Evolutionary conservation across 1,284 basidiomycete genomes (phyloP).

Genomic region (Sparassis latifolia): DNA sequence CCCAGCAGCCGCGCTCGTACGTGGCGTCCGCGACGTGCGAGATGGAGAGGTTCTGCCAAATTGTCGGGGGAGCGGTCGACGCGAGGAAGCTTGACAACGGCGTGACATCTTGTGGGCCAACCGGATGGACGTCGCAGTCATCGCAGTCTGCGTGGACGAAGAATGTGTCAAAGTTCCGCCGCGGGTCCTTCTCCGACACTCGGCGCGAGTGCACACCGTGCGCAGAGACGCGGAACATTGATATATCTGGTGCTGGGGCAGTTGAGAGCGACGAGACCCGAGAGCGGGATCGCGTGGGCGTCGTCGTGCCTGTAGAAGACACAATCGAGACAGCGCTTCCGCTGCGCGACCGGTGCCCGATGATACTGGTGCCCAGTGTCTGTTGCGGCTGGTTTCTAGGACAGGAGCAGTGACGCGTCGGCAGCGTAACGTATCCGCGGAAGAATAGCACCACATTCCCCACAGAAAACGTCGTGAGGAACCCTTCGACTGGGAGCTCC

Average conservation of each 20-base stretch:
- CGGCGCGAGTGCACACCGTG: constrained; percentile 72
- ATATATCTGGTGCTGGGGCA: constrained; percentile 37
- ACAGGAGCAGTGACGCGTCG: constrained; percentile 61
- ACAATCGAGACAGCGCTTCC: constrained; percentile 45
- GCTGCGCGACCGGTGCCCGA: constrained; percentile 52
- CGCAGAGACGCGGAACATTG: constrained; percentile 67
- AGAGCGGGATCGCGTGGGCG: constrained; percentile 40
- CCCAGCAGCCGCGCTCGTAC: constrained; percentile 74
- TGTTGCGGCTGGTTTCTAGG: constrained; percentile 36
- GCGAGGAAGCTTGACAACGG: constrained; percentile 20
- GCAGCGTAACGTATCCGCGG: constrained; percentile 51
- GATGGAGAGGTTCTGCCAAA: constrained; percentile 52
- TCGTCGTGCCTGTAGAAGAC: constrained; percentile 36
- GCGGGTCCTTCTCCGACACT: constrained; percentile 58
- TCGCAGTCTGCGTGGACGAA: constrained; percentile 45
- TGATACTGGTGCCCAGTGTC: constrained; percentile 32
- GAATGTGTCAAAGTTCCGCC: constrained; percentile 46
- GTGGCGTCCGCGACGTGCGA: constrained; percentile 48
- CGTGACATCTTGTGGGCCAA: constrained; percentile 34
- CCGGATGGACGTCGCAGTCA: constrained; percentile 32
- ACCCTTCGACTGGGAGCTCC: constrained; percentile 55
- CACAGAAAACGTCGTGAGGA: constrained; percentile 57
- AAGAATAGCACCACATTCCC: constrained; percentile 55
- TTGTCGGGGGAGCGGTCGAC: constrained; percentile 22
- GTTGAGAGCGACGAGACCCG: constrained; percentile 33